Conservation (phyloP, 768 basidiomycete species). For the Austroboletus festivus region DNA sequence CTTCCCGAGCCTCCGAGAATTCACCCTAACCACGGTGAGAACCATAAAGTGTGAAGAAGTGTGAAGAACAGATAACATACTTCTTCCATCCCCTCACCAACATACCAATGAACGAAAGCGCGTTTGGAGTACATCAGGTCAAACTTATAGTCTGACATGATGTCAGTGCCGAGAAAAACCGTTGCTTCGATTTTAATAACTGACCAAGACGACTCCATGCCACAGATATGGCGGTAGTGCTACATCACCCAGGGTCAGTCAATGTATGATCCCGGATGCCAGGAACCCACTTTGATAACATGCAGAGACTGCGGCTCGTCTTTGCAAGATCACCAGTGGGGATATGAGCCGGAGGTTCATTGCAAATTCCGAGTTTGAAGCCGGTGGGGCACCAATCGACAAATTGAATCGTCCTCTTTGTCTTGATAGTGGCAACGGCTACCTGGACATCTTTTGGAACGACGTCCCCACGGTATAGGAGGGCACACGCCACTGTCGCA, state of each 20-base stretch:
- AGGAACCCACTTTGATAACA: constrained; percentile 78
- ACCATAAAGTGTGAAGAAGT: neutral
- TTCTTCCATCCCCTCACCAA: constrained; percentile 99
- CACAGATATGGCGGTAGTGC: constrained; percentile 89
- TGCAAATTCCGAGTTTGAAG: constrained; percentile 98
- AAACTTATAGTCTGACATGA: constrained; percentile 83
- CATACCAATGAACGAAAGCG: constrained; percentile 92
- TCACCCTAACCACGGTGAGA: constrained; percentile 59
- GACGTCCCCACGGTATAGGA: constrained; percentile 94
- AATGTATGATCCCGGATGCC: neutral
- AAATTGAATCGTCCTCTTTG: constrained; percentile 96
- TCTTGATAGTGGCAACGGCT: constrained; percentile 92
- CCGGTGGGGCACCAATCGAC: constrained; percentile 99
- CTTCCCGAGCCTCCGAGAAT: constrained; percentile 97
- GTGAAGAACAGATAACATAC: constrained; percentile 31
- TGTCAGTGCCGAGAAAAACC: constrained; percentile 6
- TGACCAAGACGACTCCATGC: constrained; percentile 87
- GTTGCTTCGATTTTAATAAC: constrained; percentile 11
- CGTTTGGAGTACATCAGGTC: constrained; percentile 97
- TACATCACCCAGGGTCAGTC: constrained; percentile 24
- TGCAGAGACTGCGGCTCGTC: constrained; percentile 91
- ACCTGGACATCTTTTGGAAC: constrained; percentile 95
- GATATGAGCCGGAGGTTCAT: constrained; percentile 88
- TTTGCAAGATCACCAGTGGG: constrained; percentile 96
- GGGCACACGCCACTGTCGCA: constrained; percentile 77